These are phyloP conservation scores for Eucalyptus grandis DNA, from an alignment of 345 rosid species.

Conservation along the genomic window DNA sequence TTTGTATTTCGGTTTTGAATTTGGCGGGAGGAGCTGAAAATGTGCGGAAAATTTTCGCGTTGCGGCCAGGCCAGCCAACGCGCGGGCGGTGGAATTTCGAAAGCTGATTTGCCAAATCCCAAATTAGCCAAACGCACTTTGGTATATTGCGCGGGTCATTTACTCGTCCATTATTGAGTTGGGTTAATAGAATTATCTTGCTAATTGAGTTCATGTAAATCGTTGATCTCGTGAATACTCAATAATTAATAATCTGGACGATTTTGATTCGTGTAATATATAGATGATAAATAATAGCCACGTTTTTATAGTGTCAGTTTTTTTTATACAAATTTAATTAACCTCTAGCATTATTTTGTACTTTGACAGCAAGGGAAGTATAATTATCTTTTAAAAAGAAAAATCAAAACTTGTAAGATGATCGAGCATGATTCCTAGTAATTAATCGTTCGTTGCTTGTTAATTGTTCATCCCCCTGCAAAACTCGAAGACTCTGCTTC, in stretches of 20 bases:
- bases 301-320: neutral
- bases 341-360: neutral
- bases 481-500: neutral
- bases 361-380: neutral
- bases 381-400: neutral
- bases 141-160: neutral
- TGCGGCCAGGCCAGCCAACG: neutral
- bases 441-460: neutral
- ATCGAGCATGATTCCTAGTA: neutral
- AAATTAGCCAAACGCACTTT: neutral
- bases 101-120: neutral
- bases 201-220: neutral
- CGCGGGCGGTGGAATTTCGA: neutral
- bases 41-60: neutral
- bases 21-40: neutral
- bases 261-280: neutral
- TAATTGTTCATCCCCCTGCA: neutral
- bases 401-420: neutral
- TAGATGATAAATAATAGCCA: neutral
- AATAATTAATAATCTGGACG: fast-evolving
- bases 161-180: neutral
- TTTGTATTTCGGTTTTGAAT: neutral
- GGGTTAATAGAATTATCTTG: neutral
- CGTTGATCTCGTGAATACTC: fast-evolving
- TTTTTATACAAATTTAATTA: neutral